Percentiles rank a stretch among this genome's conserved stretches.
phyloP scores from a whole-genome alignment of 2,329 filamentous ascomycete genomes.

The Stachybotrys echinatus region DNA sequence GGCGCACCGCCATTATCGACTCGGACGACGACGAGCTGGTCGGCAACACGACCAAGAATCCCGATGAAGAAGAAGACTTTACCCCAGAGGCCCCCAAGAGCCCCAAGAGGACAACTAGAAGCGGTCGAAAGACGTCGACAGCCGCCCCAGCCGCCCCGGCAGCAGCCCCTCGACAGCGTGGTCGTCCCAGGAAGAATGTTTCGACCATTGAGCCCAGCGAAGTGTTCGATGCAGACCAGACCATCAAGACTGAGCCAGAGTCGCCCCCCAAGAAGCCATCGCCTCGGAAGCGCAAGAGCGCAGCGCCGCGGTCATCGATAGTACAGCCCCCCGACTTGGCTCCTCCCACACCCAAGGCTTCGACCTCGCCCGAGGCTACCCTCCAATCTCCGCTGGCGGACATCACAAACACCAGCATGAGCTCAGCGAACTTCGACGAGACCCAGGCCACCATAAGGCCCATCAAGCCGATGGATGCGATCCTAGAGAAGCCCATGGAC shows the following conservation, averaged over 20 bases:
- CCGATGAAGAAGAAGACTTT: slow-evolving; percentile 71
- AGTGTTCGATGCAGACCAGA: slow-evolving; percentile 24
- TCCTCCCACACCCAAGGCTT: slow-evolving; percentile 43
- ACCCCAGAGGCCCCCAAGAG: slow-evolving; percentile 63
- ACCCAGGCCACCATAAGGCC: slow-evolving; percentile 52
- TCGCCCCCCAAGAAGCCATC: slow-evolving; percentile 35
- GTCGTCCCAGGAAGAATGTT: slow-evolving; percentile 36
- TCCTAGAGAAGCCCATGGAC: slow-evolving; percentile 86
- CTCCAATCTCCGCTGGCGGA: slow-evolving; percentile 62
- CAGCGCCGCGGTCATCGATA: slow-evolving; percentile 34
- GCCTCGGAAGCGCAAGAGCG: slow-evolving; percentile 65
- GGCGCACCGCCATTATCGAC: slow-evolving; percentile 71
- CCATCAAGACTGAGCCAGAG: slow-evolving; percentile 25
- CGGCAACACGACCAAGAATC: slow-evolving; percentile 46
- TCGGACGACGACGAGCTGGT: slow-evolving; percentile 71
- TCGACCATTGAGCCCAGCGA: slow-evolving; percentile 28
- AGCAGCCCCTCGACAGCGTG: slow-evolving; percentile 35
- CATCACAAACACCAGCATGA: slow-evolving; percentile 63
- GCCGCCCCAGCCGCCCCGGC: slow-evolving; percentile 42
- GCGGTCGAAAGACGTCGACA: slow-evolving; percentile 33
- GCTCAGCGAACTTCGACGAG: slow-evolving; percentile 29
- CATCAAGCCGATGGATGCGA: slow-evolving; percentile 69
- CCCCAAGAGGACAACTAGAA: slow-evolving; percentile 44
- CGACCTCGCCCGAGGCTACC: slow-evolving; percentile 51
- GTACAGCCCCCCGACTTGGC: slow-evolving; percentile 31